These are phyloP conservation scores for Blastocystis sp. DNA, from an alignment of 352 stramenopile species.

Conservation along the genomic window DNA sequence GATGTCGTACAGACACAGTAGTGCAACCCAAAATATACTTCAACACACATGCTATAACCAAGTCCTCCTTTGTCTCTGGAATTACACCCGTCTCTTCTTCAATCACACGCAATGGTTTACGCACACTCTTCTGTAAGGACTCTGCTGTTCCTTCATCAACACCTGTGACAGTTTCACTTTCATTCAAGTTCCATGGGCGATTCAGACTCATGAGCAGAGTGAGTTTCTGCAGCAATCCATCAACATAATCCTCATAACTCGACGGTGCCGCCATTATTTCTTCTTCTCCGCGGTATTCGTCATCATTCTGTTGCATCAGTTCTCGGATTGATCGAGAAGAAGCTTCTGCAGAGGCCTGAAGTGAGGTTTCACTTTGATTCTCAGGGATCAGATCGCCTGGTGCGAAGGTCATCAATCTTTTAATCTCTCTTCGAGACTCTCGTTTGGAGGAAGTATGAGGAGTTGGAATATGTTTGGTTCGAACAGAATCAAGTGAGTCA, in stretches of 20 bases:
- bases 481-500: neutral
- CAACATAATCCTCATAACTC: neutral
- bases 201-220: slow-evolving; percentile 16
- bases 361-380: too few species aligned
- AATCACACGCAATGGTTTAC: neutral
- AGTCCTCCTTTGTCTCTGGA: neutral
- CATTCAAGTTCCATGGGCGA: slow-evolving; percentile 5
- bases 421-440: too few species aligned
- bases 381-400: too few species aligned
- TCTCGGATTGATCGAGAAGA: neutral
- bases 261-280: neutral
- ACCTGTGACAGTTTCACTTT: neutral
- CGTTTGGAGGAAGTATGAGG: too few species aligned
- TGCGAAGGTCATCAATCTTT: too few species aligned
- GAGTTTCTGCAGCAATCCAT: slow-evolving; percentile 5
- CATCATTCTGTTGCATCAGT: neutral
- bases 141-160: neutral
- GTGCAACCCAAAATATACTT: neutral
- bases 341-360: neutral
- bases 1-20: slow-evolving; percentile 1
- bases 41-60: neutral
- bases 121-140: neutral
- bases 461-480: too few species aligned
- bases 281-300: slow-evolving; percentile 18
- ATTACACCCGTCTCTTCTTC: slow-evolving; percentile 15